Base-by-base conservation (phyloP, 139 green algal species). In the Chlorella sp. region DNA sequence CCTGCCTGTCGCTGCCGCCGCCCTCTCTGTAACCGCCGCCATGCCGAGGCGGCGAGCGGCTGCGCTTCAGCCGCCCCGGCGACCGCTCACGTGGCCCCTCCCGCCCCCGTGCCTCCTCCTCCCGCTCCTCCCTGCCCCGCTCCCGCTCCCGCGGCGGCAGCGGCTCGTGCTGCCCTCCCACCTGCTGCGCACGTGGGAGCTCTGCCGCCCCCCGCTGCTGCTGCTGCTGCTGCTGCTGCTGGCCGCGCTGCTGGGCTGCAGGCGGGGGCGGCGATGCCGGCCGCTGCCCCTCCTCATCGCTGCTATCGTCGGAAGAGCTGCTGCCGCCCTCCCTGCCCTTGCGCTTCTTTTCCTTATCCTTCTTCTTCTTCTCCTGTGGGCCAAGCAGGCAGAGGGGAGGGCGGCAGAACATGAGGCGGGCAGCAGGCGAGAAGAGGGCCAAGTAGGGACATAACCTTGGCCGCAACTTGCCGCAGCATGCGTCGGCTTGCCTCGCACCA, bases 311-410 rank as follows among this genome's bases (percentile, higher is more conserved):
- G 30, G 71, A 40, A 26, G 87, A 79, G n/a, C 21, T 11, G 85
- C 85, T 82, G 85, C 69, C n/a, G 85, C 40, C 53, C 11, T 77
- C 7, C 64, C 88, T 80, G 77, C 90, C 91, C 39, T 93, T 90
- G 68, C 85, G 91, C 69, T 94, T 92, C 34, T 91, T 77, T 64
- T 93, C 88, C 81, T 95, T 94, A 53, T 95, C 83, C 79, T 95
- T 93, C 80, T 94, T 91, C 19, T 89, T 87, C 57, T 91, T 81
- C 57, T 76, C 68, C 9, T 61, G 60, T 34, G 68, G 14, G 76
- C 34, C 57, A 36, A 14, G 42, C 21, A n/a, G n/a, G 61, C 3
- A 14, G 26, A 30, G 12, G 37, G 60, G 39, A 57, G 77, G 37
- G 9, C n/a, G 19, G 32, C 42, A 86, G 48, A 16, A 69, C 9